These are phyloP conservation scores for Silene uniflora DNA, from an alignment of 148 eudicot species.

Conservation along the genomic window DNA sequence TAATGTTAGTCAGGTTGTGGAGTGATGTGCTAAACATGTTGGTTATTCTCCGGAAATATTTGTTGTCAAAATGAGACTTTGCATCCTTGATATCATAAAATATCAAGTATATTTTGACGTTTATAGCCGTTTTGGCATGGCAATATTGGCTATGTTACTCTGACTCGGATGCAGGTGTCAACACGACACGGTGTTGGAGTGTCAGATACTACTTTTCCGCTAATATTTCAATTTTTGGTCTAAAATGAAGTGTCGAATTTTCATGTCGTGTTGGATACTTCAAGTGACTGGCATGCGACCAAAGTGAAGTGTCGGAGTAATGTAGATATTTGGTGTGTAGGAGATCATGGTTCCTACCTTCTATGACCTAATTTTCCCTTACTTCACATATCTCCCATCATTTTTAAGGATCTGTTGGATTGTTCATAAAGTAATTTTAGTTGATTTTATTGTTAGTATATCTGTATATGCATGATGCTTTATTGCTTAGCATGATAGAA, in stretches of 20 bases:
- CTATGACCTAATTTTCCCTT: neutral
- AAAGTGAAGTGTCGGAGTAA: too few species aligned
- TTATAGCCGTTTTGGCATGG: too few species aligned
- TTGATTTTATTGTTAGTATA: neutral
- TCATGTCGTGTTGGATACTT: too few species aligned
- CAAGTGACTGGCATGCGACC: too few species aligned
- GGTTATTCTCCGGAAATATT: neutral
- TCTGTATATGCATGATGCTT: constrained; percentile 1
- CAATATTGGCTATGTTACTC: too few species aligned
- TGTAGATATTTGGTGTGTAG: too few species aligned
- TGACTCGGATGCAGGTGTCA: too few species aligned
- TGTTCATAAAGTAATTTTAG: neutral
- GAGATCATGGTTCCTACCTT: too few species aligned
- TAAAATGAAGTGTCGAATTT: too few species aligned
- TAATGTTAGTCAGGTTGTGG: neutral
- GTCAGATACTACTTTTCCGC: too few species aligned
- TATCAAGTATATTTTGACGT: neutral
- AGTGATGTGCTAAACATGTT: neutral
- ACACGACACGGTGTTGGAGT: too few species aligned
- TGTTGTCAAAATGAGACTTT: neutral
- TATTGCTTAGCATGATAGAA: neutral
- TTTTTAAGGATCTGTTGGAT: neutral
- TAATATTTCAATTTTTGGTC: too few species aligned
- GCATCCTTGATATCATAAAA: neutral
- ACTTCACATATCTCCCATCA: neutral